A percentile compares a stretch with the other conserved stretches of the same genome.
phyloP scores from a whole-genome alignment of 2,329 filamentous ascomycete genomes.

The Alternaria rosae region DNA sequence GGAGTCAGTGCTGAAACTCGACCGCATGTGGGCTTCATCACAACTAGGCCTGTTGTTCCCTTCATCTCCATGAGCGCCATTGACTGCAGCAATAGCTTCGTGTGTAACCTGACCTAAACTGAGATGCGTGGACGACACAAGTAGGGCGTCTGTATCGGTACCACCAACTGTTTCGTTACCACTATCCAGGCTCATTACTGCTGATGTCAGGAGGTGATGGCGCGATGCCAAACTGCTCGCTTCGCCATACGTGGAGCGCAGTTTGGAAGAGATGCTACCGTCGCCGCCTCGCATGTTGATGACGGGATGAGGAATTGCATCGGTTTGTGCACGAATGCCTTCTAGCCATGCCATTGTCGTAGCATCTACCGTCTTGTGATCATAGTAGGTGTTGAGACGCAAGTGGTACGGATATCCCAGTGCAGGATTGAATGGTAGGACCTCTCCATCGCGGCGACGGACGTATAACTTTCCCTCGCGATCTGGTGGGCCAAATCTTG shows the following conservation, averaged over 20 bases:
- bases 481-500: neutral
- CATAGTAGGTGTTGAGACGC: neutral
- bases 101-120: neutral
- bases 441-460: neutral
- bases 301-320: neutral
- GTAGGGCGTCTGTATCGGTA: neutral
- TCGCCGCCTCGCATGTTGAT: neutral
- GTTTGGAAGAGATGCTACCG: neutral
- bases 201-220: neutral
- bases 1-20: constrained; percentile 5
- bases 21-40: neutral
- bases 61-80: neutral
- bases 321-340: neutral
- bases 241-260: neutral
- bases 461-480: neutral
- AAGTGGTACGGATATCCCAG: neutral
- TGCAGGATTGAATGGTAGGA: neutral
- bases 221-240: neutral
- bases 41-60: neutral
- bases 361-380: neutral
- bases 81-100: neutral
- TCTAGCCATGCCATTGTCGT: neutral
- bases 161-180: neutral
- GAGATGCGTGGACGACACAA: neutral
- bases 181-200: neutral